Evolutionary conservation across 352 stramenopile species (phyloP).

Genomic region (Globisporangium rhizosaccharum): DNA sequence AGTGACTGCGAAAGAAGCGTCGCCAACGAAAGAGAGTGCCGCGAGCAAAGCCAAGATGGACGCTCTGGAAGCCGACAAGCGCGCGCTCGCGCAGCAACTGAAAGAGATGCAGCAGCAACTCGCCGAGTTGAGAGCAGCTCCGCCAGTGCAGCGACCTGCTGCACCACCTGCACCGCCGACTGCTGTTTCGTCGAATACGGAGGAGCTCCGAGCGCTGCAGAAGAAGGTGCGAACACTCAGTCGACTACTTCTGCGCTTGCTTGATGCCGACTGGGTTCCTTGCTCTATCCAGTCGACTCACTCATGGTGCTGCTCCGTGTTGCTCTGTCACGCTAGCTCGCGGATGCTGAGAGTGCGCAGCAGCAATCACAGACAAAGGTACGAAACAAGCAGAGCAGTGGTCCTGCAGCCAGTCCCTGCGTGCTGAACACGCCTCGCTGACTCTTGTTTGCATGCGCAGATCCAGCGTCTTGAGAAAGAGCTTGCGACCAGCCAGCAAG

Average conservation of each 20-base stretch:
- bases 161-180: constrained; percentile 15
- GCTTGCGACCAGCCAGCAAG: constrained; percentile 26
- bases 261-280: background rate
- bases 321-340: constrained; percentile 38
- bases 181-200: constrained; percentile 16
- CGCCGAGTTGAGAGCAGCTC: constrained; percentile 20
- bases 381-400: background rate
- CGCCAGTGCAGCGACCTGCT: constrained; percentile 5
- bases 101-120: constrained; percentile 64
- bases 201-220: constrained; percentile 43
- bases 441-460: constrained; percentile 14
- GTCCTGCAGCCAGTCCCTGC: background rate
- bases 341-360: constrained; percentile 23
- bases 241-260: no score
- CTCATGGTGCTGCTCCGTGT: background rate
- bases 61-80: constrained; percentile 51
- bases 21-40: constrained; percentile 13
- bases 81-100: constrained; percentile 44
- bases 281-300: no score
- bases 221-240: constrained; percentile 36
- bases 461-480: constrained; percentile 60
- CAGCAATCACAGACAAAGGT: constrained; percentile 52
- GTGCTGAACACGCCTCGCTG: background rate
- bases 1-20: background rate
- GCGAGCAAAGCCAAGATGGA: constrained; percentile 37